phyloP scores from a whole-genome alignment of 805 yeast genomes.

The Vanderwaltozyma tropicalis region DNA sequence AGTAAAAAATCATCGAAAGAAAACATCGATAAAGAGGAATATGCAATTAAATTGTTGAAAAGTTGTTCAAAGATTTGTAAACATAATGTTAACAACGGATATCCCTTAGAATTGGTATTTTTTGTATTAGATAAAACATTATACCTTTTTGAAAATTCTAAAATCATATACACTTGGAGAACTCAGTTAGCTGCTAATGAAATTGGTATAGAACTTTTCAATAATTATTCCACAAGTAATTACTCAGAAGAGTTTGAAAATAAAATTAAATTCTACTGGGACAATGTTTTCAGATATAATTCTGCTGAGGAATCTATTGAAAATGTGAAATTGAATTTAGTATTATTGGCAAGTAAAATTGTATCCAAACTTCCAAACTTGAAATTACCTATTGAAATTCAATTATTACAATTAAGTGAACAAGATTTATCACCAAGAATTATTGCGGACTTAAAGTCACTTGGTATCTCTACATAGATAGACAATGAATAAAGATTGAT shows the following conservation, averaged over 20 bases:
- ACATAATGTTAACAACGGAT: slow-evolving; percentile 10
- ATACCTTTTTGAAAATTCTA: slow-evolving; percentile 22
- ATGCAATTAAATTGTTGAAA: slow-evolving; percentile 30
- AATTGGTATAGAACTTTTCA: slow-evolving; percentile 23
- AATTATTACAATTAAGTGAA: slow-evolving; percentile 19
- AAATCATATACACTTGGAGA: slow-evolving; percentile 46
- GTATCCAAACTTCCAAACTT: slow-evolving; percentile 8
- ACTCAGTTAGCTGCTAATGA: slow-evolving; percentile 41
- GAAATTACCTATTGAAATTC: slow-evolving; percentile 11
- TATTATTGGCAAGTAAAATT: slow-evolving; percentile 29
- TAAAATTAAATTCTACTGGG: slow-evolving; percentile 15
- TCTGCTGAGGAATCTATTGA: slow-evolving; percentile 39
- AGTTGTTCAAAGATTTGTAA: slow-evolving; percentile 31
- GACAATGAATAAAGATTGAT: too few species aligned
- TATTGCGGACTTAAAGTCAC: slow-evolving; percentile 22
- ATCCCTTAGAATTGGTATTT: slow-evolving; percentile 11
- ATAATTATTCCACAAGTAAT: slow-evolving; percentile 3
- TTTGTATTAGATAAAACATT: slow-evolving; percentile 25
- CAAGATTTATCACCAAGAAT: slow-evolving; percentile 42
- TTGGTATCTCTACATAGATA: background rate
- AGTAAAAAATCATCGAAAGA: slow-evolving; percentile 32
- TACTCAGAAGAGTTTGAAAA: slow-evolving; percentile 2
- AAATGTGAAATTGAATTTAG: slow-evolving; percentile 45
- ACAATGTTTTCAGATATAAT: slow-evolving; percentile 22
- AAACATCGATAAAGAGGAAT: slow-evolving; percentile 42